Percentiles rank a stretch among this genome's conserved stretches.
Conservation (phyloP, 306 rosid species). For the Cucurbita pepo region DNA sequence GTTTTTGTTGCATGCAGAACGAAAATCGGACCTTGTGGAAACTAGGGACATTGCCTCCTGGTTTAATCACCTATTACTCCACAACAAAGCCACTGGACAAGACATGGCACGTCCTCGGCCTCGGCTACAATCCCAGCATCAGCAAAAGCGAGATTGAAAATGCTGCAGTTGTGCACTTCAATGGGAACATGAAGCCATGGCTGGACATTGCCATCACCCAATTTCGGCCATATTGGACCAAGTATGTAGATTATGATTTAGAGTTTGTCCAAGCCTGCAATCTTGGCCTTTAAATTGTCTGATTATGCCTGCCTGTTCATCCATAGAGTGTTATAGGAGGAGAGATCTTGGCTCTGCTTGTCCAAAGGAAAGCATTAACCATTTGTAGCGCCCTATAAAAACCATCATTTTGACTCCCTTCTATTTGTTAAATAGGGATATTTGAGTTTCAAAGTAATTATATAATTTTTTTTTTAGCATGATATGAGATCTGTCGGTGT, state of each 20-base stretch:
- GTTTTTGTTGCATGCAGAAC: background rate
- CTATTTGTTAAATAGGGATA: background rate
- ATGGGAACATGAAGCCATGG: constrained; percentile 7
- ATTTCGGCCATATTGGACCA: constrained; percentile 36
- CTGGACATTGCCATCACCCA: constrained; percentile 4
- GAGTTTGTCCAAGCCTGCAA: constrained; percentile 82
- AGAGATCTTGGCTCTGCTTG: background rate
- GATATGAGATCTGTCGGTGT: background rate
- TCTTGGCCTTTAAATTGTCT: constrained; percentile 37
- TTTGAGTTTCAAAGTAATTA: background rate
- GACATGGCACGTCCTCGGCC: constrained; percentile 6
- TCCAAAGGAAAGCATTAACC: constrained; percentile 7
- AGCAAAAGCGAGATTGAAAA: background rate
- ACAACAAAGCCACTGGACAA: constrained; percentile 6
- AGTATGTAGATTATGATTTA: constrained; percentile 57
- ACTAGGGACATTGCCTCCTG: constrained; percentile 3
- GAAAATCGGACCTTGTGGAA: constrained; percentile 3
- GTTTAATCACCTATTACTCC: constrained; percentile 2
- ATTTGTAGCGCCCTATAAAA: background rate
- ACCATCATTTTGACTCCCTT: background rate
- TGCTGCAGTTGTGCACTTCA: constrained; percentile 4
- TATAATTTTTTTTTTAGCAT: background rate
- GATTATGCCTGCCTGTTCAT: background rate
- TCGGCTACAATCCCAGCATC: constrained; percentile 3
- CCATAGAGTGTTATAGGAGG: background rate